Evolutionary conservation across 1,284 basidiomycete genomes (phyloP), one percentile per base, ranked within the genome.

Genomic region (Sporisorium scitamineum): DNA sequence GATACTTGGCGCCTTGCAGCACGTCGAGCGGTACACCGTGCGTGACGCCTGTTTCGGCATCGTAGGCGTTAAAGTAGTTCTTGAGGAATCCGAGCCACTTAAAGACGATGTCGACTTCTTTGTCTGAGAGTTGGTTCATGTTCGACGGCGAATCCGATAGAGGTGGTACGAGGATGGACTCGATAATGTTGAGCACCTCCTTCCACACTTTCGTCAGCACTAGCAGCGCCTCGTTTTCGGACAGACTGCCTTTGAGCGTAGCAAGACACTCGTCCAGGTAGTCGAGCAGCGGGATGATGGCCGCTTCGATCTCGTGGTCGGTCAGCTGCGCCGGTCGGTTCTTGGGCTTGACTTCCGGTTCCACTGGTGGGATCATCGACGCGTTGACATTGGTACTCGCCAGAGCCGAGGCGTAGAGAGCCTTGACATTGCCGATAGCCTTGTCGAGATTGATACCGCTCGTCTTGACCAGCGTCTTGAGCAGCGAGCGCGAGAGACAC

Each of bases 161-260:
- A 1, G 95, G 94, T 3, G 97, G 97, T 5, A 99, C 91, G 58
- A 99, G 90, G 80, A 99, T 87, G 8, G 90, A 90, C 85, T 99
- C 97, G 70, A 99, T 90, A 16, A 94, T 91, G 45, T 88, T 89
- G 76, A 99, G 86, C 61, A 99, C 92, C 86, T 98, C 95, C 87
- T 99, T 99, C 97, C 97, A 99, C 51, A 97, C 90, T 70, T 92
- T 90, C 53, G 91, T 91, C 91, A 99, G 94, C 62, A 98, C 94
- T 88, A 92, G 92, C 85, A 95, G 92, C 87, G 95, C 94, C 45
- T 82, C 79, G 44, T 39, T 42, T 29, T 80, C 79, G 67, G 92
- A 92, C 54, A 99, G 88, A 66, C 92, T 92, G 14, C 93, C 94
- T 80, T 97, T 95, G 54, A 99, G 89, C 6, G 94, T 95, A 74